These are phyloP conservation scores for Leptographium lundbergii DNA, from an alignment of 2,329 filamentous ascomycete species.

Conservation along the genomic window DNA sequence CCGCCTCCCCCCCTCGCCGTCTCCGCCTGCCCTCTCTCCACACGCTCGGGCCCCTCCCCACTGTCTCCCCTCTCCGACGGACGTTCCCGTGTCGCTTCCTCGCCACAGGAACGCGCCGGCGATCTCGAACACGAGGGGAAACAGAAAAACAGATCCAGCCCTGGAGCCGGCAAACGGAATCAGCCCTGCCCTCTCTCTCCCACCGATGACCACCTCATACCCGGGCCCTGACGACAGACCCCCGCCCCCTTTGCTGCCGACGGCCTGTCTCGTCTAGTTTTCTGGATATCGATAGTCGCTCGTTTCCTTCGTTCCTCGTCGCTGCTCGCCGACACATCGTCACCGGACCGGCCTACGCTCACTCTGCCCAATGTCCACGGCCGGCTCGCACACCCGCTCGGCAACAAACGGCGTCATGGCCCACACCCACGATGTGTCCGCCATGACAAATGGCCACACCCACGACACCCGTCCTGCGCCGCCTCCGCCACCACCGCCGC, in stretches of 20 bases:
- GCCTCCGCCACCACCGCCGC: constrained; percentile 24
- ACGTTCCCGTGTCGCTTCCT: background rate
- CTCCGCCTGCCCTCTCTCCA: background rate
- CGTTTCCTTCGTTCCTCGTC: no score
- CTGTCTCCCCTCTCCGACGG: background rate
- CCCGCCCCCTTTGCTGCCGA: background rate
- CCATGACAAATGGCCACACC: constrained; percentile 21
- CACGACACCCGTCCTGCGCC: constrained; percentile 28
- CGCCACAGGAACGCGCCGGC: background rate
- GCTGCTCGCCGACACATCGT: background rate
- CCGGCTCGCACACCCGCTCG: constrained; percentile 20
- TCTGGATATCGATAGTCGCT: background rate
- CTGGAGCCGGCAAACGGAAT: background rate
- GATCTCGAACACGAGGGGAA: background rate
- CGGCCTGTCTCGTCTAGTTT: background rate
- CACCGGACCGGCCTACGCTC: background rate
- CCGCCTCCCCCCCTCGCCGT: background rate
- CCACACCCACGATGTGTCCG: constrained; percentile 17
- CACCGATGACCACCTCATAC: background rate
- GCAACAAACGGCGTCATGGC: constrained; percentile 18
- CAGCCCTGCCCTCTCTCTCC: background rate
- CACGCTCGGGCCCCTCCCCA: background rate
- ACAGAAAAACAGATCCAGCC: background rate
- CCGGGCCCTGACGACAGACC: background rate
- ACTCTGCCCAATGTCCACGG: constrained; percentile 22